Percentiles rank a stretch among this genome's conserved stretches.
phyloP scores from a whole-genome alignment of 352 stramenopile genomes.

The Globisporangium okanoganense region DNA sequence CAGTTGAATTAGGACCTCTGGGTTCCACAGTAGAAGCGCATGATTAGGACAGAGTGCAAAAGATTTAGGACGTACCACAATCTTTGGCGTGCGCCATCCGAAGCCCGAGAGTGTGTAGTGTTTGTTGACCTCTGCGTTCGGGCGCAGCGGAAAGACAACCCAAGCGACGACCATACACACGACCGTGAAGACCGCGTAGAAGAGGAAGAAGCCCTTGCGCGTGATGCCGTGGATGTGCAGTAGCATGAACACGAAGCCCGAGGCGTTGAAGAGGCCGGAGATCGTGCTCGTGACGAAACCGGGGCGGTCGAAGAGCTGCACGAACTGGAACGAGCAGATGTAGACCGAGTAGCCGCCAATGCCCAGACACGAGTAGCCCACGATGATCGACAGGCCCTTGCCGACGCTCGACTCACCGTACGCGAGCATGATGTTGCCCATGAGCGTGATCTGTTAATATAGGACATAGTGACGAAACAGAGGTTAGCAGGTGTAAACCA shows the following conservation, averaged over 20 bases:
- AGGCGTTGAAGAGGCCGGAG: constrained; percentile 49
- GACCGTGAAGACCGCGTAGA: constrained; percentile 24
- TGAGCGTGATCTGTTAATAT: constrained; percentile 26
- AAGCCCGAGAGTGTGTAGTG: constrained; percentile 23
- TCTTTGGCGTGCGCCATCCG: constrained; percentile 14
- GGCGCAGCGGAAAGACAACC: constrained; percentile 19
- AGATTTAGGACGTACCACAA: background rate
- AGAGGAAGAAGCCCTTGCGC: constrained; percentile 33
- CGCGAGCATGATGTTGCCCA: constrained; percentile 40
- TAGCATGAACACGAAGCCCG: constrained; percentile 47
- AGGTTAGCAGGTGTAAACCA: background rate
- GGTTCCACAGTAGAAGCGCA: too few relatives aligned
- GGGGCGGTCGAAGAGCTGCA: constrained; percentile 40
- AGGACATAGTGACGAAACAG: background rate
- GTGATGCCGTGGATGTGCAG: constrained; percentile 37
- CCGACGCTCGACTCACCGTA: constrained; percentile 29
- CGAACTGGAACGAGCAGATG: constrained; percentile 46
- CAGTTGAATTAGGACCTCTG: background rate
- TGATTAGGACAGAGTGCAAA: background rate
- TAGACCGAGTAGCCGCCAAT: constrained; percentile 43
- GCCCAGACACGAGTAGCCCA: constrained; percentile 36
- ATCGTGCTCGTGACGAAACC: constrained; percentile 38
- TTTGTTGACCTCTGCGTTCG: constrained; percentile 12
- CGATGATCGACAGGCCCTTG: constrained; percentile 1
- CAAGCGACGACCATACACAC: constrained; percentile 21